Evolutionary conservation across 73 alveolate genomes (phyloP).

Genomic region (Stentor roeselii): DNA sequence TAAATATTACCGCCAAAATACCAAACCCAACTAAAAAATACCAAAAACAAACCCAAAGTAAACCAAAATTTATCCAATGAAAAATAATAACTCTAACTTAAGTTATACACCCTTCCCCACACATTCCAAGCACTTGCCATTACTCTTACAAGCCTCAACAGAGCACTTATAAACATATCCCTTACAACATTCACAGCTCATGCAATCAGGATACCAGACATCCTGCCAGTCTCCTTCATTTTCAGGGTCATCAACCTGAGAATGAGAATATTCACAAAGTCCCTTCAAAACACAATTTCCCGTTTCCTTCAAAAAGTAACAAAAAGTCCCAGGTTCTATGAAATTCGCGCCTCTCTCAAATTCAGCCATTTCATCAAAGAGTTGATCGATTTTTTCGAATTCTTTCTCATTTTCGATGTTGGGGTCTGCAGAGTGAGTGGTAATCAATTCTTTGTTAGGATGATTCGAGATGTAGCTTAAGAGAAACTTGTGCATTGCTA

Average conservation of each 20-base stretch:
- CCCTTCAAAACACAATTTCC: background rate
- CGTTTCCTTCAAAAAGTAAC: background rate
- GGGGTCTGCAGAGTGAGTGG: background rate
- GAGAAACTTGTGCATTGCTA: background rate
- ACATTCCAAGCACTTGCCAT: background rate
- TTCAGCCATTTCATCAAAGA: background rate
- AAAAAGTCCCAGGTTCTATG: background rate
- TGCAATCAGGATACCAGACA: background rate
- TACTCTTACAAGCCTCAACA: background rate
- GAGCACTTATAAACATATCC: background rate
- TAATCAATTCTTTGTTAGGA: background rate
- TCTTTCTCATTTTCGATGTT: background rate
- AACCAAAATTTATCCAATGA: too few relatives aligned
- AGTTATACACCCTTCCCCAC: too few relatives aligned
- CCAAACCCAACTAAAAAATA: too few relatives aligned
- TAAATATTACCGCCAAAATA: too few relatives aligned
- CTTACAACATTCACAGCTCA: background rate
- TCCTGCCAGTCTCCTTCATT: background rate
- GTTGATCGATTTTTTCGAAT: background rate
- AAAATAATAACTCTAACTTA: too few relatives aligned
- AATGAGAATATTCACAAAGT: background rate
- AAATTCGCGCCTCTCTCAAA: background rate
- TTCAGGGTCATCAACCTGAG: background rate
- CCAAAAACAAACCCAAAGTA: too few relatives aligned
- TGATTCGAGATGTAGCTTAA: background rate